Conservation (phyloP, 352 stramenopile species). For the Phytophthora cryptogea region DNA sequence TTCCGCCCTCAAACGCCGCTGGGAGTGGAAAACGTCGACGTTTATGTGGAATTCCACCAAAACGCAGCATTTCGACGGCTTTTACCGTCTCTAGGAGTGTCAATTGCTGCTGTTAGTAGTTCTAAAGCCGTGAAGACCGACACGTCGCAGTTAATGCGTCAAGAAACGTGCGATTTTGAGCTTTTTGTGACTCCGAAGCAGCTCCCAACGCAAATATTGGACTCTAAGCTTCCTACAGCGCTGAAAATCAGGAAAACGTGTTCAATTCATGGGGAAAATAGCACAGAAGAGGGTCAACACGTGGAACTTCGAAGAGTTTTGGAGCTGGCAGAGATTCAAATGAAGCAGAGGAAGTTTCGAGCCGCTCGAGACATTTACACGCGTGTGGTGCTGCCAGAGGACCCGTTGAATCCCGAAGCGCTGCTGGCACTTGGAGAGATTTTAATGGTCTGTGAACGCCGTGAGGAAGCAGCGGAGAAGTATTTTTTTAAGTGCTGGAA, state of each 20-base stretch:
- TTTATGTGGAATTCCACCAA: constrained; percentile 51
- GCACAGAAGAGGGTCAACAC: constrained; percentile 20
- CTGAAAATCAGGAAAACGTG: constrained; percentile 11
- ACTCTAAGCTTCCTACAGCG: background rate
- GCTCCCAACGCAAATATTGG: constrained; percentile 11
- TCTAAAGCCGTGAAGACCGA: background rate
- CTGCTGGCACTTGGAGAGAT: constrained; percentile 1
- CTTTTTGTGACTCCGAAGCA: constrained; percentile 39
- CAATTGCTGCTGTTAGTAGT: constrained; percentile 18
- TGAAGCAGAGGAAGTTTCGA: constrained; percentile 54
- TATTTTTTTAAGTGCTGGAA: constrained; percentile 60
- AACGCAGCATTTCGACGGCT: constrained; percentile 22
- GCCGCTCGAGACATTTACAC: constrained; percentile 53
- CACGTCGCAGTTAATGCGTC: background rate
- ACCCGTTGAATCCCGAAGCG: constrained; percentile 48
- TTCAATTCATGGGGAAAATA: constrained; percentile 4
- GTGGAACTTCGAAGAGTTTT: constrained; percentile 33
- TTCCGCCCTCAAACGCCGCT: constrained; percentile 35
- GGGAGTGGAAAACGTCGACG: constrained; percentile 31
- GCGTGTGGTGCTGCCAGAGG: constrained; percentile 42
- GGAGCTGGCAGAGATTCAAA: constrained; percentile 41
- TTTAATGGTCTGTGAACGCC: constrained; percentile 50
- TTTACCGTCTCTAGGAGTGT: constrained; percentile 7
- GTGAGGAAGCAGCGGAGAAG: constrained; percentile 36
- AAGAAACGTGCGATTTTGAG: constrained; percentile 42